phyloP scores from a whole-genome alignment of 176 grass and related monocot species.

The Lolium multiflorum region DNA sequence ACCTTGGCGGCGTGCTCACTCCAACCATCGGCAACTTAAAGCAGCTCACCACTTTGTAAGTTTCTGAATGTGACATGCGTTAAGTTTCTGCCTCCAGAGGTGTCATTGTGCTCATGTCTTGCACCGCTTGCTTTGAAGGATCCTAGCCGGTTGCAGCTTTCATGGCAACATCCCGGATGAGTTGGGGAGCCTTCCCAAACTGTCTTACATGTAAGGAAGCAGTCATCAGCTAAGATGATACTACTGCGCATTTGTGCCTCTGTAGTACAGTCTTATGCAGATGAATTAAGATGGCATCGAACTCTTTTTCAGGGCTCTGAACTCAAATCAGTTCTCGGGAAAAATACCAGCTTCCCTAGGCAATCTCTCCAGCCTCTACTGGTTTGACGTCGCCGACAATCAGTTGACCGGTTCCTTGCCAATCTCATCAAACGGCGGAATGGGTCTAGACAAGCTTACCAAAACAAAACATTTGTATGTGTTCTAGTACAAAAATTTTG shows the following conservation, averaged over 20 bases:
- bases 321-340: slow-evolving; percentile 79
- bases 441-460: slow-evolving; percentile 79
- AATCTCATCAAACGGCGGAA: slow-evolving; percentile 54
- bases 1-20: slow-evolving; percentile 62
- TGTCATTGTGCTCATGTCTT: background rate
- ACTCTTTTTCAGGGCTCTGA: slow-evolving; percentile 70
- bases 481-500: background rate
- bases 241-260: background rate
- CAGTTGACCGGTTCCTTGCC: slow-evolving; percentile 74
- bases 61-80: slow-evolving; percentile 2
- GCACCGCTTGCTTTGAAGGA: slow-evolving; percentile 52
- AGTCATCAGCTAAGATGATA: background rate
- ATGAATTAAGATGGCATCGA: slow-evolving; percentile 7
- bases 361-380: slow-evolving; percentile 85
- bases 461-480: slow-evolving; percentile 83
- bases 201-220: slow-evolving; percentile 73
- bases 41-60: slow-evolving; percentile 85
- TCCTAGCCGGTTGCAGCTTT: slow-evolving; percentile 83
- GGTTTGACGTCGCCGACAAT: slow-evolving; percentile 90
- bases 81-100: background rate
- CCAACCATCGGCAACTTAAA: slow-evolving; percentile 73
- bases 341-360: slow-evolving; percentile 84
- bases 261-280: background rate
- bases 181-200: slow-evolving; percentile 64
- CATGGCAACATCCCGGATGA: slow-evolving; percentile 73